Conservation (phyloP, 2,329 filamentous ascomycete species). For the Alternaria brassicae region DNA sequence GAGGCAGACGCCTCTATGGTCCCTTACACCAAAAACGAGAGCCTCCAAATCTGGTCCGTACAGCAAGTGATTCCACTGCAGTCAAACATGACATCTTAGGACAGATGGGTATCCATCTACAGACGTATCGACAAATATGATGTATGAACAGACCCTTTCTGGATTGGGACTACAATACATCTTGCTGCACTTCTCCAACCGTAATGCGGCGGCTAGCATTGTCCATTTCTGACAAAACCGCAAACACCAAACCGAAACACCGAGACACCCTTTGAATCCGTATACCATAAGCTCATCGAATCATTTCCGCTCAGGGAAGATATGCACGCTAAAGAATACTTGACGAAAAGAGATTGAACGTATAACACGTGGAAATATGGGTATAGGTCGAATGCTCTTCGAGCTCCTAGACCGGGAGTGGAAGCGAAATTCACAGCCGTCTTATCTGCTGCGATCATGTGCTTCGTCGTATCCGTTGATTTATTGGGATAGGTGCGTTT, state of each 20-base stretch:
- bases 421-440: not conserved
- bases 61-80: not conserved
- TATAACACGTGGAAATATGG: conserved; percentile 6
- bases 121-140: not conserved
- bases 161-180: conserved; percentile 3
- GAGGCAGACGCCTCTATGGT: not conserved
- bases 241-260: conserved; percentile 7
- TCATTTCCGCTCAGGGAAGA: conserved; percentile 4
- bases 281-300: conserved; percentile 7
- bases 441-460: conserved; percentile 16
- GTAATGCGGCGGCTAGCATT: not conserved
- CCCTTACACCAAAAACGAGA: not conserved
- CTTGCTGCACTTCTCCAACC: not conserved
- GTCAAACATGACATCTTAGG: not conserved
- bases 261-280: conserved; percentile 1
- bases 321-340: conserved; percentile 19
- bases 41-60: not conserved
- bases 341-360: conserved; percentile 10
- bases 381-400: conserved; percentile 16
- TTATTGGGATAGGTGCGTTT: conserved; percentile 50
- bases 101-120: not conserved
- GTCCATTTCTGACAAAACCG: not conserved
- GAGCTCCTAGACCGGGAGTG: not conserved
- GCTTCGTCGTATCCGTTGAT: conserved; percentile 42
- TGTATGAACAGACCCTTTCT: not conserved